phyloP scores from a whole-genome alignment of 179 eudicot species.

The Sideroxylon spinosum region DNA sequence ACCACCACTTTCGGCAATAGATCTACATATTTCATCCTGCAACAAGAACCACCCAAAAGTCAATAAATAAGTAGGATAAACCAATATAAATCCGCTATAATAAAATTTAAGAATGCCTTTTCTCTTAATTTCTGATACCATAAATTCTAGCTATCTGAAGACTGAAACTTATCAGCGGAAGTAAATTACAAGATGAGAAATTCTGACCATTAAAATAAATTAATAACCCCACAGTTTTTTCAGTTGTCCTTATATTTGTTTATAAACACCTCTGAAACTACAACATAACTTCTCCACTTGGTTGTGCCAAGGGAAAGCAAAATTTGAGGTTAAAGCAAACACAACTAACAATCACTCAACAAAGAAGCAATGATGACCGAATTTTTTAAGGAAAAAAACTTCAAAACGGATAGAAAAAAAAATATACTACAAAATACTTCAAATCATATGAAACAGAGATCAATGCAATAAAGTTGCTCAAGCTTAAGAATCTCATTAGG shows the following conservation, averaged over 20 bases:
- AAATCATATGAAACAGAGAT: background rate
- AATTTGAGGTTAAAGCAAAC: constrained; percentile 6
- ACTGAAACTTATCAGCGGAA: background rate
- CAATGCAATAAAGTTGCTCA: background rate
- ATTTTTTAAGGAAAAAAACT: background rate
- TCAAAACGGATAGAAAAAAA: background rate
- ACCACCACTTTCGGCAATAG: constrained; percentile 77
- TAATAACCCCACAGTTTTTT: background rate
- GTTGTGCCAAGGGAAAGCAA: background rate
- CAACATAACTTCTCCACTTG: background rate
- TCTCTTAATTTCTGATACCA: background rate
- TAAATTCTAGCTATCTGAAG: background rate
- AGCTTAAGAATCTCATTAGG: background rate
- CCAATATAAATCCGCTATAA: background rate
- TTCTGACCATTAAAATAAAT: background rate
- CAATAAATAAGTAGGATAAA: background rate
- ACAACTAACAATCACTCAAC: background rate
- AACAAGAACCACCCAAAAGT: constrained; percentile 14
- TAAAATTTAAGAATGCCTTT: background rate
- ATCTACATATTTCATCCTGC: constrained; percentile 96
- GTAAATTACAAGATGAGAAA: background rate
- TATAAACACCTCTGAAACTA: background rate
- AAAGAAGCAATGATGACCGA: background rate
- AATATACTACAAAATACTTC: background rate
- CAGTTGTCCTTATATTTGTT: background rate